A percentile compares a stretch with the other conserved stretches of the same genome.
Conservation (phyloP, 2,329 filamentous ascomycete species). For the Sporothrix phasma region DNA sequence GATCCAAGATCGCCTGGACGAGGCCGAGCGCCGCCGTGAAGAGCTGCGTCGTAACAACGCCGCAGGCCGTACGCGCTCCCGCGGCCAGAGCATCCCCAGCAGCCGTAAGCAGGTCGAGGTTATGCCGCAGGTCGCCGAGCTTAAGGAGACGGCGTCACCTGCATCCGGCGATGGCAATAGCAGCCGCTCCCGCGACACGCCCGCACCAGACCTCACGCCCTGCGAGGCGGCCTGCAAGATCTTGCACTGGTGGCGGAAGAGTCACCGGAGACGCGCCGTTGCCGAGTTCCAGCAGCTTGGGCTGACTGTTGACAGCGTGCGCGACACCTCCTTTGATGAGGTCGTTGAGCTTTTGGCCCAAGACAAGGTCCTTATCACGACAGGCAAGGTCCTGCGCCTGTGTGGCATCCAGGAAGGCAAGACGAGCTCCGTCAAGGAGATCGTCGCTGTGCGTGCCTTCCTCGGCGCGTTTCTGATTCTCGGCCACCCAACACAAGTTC, state of each 20-base stretch:
- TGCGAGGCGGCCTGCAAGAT: conserved; percentile 56
- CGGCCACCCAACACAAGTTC: conserved; percentile 66
- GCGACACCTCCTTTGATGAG: conserved; percentile 62
- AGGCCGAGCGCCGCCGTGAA: conserved; percentile 62
- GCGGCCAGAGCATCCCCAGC: conserved; percentile 42
- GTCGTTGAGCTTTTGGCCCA: conserved; percentile 59
- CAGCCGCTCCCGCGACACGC: conserved; percentile 20
- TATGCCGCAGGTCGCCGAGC: conserved; percentile 41
- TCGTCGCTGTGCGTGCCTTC: conserved; percentile 64
- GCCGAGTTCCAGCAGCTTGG: conserved; percentile 56
- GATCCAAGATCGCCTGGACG: conserved; percentile 71
- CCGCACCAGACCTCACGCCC: conserved; percentile 19
- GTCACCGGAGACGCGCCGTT: conserved; percentile 49
- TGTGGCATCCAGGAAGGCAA: conserved; percentile 60
- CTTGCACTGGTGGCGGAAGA: conserved; percentile 59
- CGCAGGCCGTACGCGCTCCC: conserved; percentile 33
- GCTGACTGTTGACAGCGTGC: conserved; percentile 59
- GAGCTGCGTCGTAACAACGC: conserved; percentile 50
- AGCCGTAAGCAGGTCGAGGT: conserved; percentile 39
- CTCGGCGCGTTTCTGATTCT: conserved; percentile 71
- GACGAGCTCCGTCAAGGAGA: conserved; percentile 53
- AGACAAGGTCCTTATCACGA: conserved; percentile 54
- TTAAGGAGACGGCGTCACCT: conserved; percentile 32
- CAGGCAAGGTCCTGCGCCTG: conserved; percentile 56
- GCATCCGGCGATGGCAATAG: neutral